Base-by-base conservation (phyloP, 371 early-diverging fungal genomes). In the Parasitella parasitica region DNA sequence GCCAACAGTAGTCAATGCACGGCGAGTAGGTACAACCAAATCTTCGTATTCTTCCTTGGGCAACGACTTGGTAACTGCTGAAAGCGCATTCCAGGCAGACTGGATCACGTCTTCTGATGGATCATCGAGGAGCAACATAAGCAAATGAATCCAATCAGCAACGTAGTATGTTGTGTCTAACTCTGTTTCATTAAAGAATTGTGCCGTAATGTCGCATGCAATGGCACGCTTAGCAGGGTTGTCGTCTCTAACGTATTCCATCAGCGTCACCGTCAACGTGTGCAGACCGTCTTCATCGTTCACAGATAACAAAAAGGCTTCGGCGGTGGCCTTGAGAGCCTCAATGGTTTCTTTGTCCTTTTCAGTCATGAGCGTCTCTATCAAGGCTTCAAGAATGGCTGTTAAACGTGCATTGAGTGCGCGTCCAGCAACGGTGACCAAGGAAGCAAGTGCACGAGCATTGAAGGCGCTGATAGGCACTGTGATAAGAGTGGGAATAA, bases 361-460 rank as follows among this genome's bases (percentile, higher is more conserved):
- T 59, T 89, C 87, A 15, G 67, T 62, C 34, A 83, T 72, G 20
- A 77, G 75, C 1, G 93, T 91, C 54, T 88, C 87, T 65, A 98
- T 83, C 48, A 98, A 76, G 1, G 94, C 91, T 8, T 87, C 79
- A 51, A 97, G 73, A 53, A 97, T 92, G 18, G 82, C 80, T 6
- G 83, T 77, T 64, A 97, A 74, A 9, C 97, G 91, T 52, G 85
- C 82, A 76, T 90, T 94, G 63, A 97, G 74, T 1, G 93, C 91
- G 54, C 85, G 70, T 8, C 96, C 97, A 18, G 97, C 94, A 3
- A 96, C 97, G n/a, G 92, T 86, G 12, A 97, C 91, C 39, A 98
- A 72, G 2, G 93, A 89, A 2, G 89, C 90, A 59, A 98, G 73
- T 1, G 97, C 96, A 22, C 90, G 90, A 12, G 97, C 97, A 67